phyloP scores from a whole-genome alignment of 208 protist genomes.

The Crithidia brevicula region DNA sequence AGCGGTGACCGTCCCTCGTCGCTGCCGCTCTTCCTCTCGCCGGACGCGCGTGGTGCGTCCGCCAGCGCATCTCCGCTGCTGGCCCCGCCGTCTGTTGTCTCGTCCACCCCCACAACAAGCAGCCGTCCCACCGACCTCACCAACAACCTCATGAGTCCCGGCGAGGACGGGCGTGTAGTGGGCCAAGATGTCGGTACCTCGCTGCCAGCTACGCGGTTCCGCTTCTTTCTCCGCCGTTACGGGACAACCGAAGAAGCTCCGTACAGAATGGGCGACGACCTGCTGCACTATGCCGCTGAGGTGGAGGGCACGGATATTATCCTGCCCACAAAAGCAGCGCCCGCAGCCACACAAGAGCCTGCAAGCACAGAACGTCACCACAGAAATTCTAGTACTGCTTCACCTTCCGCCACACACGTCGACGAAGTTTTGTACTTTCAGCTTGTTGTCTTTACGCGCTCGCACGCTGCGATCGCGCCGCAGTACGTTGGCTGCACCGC shows the following conservation, averaged over 20 bases:
- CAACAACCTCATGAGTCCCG: not conserved
- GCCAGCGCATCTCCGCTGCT: conserved; percentile 25
- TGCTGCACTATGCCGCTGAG: conserved; percentile 57
- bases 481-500: conserved; percentile 79
- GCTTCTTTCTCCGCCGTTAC: conserved; percentile 53
- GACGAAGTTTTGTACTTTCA: conserved; percentile 52
- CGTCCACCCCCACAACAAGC: not conserved
- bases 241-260: conserved; percentile 29
- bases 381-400: too few species aligned
- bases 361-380: too few species aligned
- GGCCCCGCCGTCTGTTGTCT: conserved; percentile 2
- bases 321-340: too few species aligned
- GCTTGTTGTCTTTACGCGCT: conserved; percentile 71
- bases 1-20: too few species aligned
- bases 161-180: not conserved
- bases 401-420: not conserved
- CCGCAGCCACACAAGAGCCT: too few species aligned
- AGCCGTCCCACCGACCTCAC: not conserved
- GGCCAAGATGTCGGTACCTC: not conserved
- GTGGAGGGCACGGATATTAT: conserved; percentile 54
- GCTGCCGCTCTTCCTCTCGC: conserved; percentile 5
- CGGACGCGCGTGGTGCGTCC: not conserved
- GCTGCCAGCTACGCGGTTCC: conserved; percentile 27
- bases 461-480: conserved; percentile 50
- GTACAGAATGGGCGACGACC: conserved; percentile 43